Evolutionary conservation across 2,329 filamentous ascomycete species (phyloP).

Genomic region (Cadophora luteo-olivacea): DNA sequence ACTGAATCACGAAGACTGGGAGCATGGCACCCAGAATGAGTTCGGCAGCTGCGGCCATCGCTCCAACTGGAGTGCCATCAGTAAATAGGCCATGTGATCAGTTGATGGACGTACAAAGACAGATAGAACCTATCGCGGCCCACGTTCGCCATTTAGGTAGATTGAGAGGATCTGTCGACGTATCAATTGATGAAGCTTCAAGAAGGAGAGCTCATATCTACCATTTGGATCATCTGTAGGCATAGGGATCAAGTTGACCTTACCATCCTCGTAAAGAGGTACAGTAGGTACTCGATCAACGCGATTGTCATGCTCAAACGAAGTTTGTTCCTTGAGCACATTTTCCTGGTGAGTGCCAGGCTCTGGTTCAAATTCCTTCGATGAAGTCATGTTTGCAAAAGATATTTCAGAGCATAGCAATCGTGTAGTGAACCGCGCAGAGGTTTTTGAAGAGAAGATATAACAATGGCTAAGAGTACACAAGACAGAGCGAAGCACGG

Average conservation of each 20-base stretch:
- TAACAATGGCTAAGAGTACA: too few relatives aligned
- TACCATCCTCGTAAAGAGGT: background rate
- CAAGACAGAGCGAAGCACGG: background rate
- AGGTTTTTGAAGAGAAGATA: too few relatives aligned
- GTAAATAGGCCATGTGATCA: background rate
- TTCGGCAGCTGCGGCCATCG: background rate
- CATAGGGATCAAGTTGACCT: background rate
- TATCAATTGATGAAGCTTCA: background rate
- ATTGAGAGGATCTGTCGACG: background rate
- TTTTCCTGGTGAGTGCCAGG: background rate
- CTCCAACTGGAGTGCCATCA: background rate
- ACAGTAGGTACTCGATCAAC: background rate
- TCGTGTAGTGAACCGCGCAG: background rate
- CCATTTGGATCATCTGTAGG: slow-evolving; percentile 6
- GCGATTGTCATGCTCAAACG: background rate
- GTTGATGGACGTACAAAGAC: background rate
- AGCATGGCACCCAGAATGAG: background rate
- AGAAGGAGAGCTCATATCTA: background rate
- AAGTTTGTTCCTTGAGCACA: background rate
- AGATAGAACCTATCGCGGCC: background rate
- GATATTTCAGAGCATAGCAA: background rate
- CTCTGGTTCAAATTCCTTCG: background rate
- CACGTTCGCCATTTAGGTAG: background rate
- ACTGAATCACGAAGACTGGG: background rate
- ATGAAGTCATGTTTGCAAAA: background rate